Conservation (phyloP, 371 early-diverging fungal genomes). For the Mortierella sp. region DNA sequence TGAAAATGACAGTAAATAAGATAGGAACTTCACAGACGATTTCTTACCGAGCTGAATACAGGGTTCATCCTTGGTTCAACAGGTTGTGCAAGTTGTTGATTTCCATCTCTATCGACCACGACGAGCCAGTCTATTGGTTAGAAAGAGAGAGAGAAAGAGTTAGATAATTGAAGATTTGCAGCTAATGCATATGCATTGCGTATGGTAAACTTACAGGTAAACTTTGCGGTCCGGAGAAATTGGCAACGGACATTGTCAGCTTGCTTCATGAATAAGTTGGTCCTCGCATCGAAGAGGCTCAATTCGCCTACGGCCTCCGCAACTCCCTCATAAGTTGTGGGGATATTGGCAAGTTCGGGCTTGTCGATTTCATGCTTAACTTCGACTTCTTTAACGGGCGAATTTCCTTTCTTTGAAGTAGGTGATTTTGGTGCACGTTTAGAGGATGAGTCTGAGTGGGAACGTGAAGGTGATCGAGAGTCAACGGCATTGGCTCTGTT, state of each 20-base stretch:
- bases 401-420: constrained; percentile 16
- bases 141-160: background rate
- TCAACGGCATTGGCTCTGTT: background rate
- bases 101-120: constrained; percentile 59
- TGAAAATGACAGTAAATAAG: background rate
- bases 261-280: constrained; percentile 62
- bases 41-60: constrained; percentile 67
- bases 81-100: constrained; percentile 67
- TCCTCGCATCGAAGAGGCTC: constrained; percentile 66
- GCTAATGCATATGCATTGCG: background rate
- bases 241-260: constrained; percentile 59
- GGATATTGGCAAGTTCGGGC: constrained; percentile 25
- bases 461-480: constrained; percentile 1
- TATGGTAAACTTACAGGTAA: constrained; percentile 39
- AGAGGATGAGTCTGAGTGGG: background rate
- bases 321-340: constrained; percentile 31
- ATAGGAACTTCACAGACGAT: background rate
- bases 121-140: constrained; percentile 62
- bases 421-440: background rate
- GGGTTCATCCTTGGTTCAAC: constrained; percentile 81
- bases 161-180: background rate
- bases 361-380: constrained; percentile 25
- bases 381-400: constrained; percentile 15
- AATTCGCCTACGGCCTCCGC: constrained; percentile 63
- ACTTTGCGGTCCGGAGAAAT: constrained; percentile 58